Evolutionary conservation across 805 yeast genomes (phyloP), one percentile per base, ranked within the genome.

Genomic region (Metschnikowia peoriensis): DNA sequence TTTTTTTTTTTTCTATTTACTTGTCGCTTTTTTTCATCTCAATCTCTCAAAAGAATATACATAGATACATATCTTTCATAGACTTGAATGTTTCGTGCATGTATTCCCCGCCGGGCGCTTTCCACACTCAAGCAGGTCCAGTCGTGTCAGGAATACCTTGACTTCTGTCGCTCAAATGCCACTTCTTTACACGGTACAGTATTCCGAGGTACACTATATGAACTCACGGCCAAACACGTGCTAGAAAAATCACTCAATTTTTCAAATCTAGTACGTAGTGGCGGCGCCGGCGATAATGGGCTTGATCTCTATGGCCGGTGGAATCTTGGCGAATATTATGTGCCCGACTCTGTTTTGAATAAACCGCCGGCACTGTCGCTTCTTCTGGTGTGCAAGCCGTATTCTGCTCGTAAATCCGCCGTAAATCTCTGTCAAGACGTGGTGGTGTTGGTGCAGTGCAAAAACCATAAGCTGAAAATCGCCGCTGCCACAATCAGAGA

Each of bases 251-350:
- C 64, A n/a, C 68, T 81, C 28, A 63, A 71, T 16, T 69, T 80
- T 42, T 58, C 61, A 14, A 61, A 70, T 35, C 51, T 81, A 44
- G 54, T 69, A 1, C 76, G 80, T 41, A 75, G 71, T 39, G 88
- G 88, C 1, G 85, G 86, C 1, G 70, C 82, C 1, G 74, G 76
- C 46, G 88, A 83, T 57, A 72, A 77, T 48, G 88, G 88, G 0
- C 68, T 83, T 4, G 88, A 83, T 60, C 61, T 83, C 5, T 61
- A 78, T 17, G 86, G 85, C 0, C 68, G 68, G 41, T 82, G 86
- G 86, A 66, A 78, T 50, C 63, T 76, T 44, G 9, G 47, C 7
- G 29, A 38, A 11, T 55, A 46, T 22, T 28, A 29, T 17, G 32
- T 16, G 14, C 17, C 41, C 2, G 22, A 22, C 22, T 22, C 22